phyloP scores from a whole-genome alignment of 2,329 filamentous ascomycete genomes.

The Tolypocladium tundrense region DNA sequence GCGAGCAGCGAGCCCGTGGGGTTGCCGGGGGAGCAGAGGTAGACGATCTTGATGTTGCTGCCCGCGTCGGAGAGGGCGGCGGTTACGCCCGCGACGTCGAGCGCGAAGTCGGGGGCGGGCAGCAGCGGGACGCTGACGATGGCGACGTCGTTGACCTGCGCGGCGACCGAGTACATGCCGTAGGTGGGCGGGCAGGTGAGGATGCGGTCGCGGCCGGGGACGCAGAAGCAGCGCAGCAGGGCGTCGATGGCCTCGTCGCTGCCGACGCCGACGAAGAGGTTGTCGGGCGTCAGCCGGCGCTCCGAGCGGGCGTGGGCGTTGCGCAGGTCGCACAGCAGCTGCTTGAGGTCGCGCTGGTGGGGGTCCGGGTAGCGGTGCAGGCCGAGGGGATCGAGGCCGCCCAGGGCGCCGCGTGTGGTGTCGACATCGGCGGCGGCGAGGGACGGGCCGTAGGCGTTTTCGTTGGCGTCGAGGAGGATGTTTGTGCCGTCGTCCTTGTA shows the following conservation, averaged over 20 bases:
- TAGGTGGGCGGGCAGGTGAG: conserved; percentile 94
- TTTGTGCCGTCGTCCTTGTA: conserved; percentile 98
- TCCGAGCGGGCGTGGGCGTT: conserved; percentile 75
- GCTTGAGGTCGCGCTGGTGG: conserved; percentile 81
- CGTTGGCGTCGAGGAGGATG: conserved; percentile 92
- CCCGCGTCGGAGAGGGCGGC: conserved; percentile 45
- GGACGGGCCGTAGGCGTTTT: conserved; percentile 89
- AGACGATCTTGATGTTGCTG: conserved; percentile 71
- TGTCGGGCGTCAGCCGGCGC: conserved; percentile 62
- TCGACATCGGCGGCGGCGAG: conserved; percentile 42
- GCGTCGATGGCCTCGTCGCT: conserved; percentile 97
- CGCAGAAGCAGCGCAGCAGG: conserved; percentile 85
- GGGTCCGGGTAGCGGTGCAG: conserved; percentile 95
- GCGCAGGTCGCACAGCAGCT: conserved; percentile 74
- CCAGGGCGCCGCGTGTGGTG: conserved; percentile 23
- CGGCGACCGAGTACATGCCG: conserved; percentile 95
- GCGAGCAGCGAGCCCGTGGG: conserved; percentile 73
- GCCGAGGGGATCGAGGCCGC: conserved; percentile 59
- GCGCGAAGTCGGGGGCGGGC: conserved; percentile 58
- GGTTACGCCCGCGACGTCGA: conserved; percentile 62
- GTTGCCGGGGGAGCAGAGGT: conserved; percentile 92
- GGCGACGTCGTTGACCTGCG: conserved; percentile 83
- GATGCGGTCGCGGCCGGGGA: conserved; percentile 78
- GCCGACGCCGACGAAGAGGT: conserved; percentile 91
- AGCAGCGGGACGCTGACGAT: conserved; percentile 81